phyloP scores from a whole-genome alignment of 1,284 basidiomycete genomes.

The Trametes sp. region DNA sequence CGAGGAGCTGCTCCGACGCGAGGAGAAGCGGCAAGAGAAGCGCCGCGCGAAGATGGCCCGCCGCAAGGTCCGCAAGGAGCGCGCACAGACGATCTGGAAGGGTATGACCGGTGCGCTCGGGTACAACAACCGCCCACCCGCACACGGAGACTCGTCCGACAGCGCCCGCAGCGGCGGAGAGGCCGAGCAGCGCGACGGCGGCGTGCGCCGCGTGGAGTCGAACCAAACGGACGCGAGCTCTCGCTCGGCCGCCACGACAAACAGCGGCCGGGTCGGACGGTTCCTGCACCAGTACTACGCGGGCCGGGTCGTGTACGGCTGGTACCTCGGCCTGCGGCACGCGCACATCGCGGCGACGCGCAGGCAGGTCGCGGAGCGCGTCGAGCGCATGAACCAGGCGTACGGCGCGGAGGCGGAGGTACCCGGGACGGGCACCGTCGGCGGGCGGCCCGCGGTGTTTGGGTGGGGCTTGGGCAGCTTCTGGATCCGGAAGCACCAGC shows the following conservation, averaged over 20 bases:
- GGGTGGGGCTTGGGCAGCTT: slow-evolving; percentile 81
- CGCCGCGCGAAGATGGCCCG: slow-evolving; percentile 49
- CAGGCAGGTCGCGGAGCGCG: slow-evolving; percentile 68
- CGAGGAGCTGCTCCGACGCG: slow-evolving; percentile 63
- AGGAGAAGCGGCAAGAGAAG: slow-evolving; percentile 64
- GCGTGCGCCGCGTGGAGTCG: slow-evolving; percentile 18
- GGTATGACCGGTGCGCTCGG: slow-evolving; percentile 54
- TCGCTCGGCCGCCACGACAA: slow-evolving; percentile 6
- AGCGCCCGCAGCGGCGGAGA: slow-evolving; percentile 11
- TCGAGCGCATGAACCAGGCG: slow-evolving; percentile 65
- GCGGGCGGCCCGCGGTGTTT: slow-evolving; percentile 36
- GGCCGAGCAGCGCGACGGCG: not conserved
- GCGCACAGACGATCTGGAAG: slow-evolving; percentile 59
- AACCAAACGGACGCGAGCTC: slow-evolving; percentile 23
- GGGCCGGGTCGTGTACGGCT: slow-evolving; percentile 51
- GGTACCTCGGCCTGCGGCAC: slow-evolving; percentile 64
- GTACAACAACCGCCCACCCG: slow-evolving; percentile 20
- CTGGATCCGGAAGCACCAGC: slow-evolving; percentile 52
- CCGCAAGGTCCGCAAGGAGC: slow-evolving; percentile 52
- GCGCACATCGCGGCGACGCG: slow-evolving; percentile 74
- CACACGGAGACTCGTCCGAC: slow-evolving; percentile 19
- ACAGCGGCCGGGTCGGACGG: slow-evolving; percentile 18
- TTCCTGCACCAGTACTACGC: slow-evolving; percentile 29
- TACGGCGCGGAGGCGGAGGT: slow-evolving; percentile 50
- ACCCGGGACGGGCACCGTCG: slow-evolving; percentile 30